Evolutionary conservation across 169 alveolate species (phyloP), one percentile per base, ranked within the genome.

Genomic region (Cryptosporidium bovis): DNA sequence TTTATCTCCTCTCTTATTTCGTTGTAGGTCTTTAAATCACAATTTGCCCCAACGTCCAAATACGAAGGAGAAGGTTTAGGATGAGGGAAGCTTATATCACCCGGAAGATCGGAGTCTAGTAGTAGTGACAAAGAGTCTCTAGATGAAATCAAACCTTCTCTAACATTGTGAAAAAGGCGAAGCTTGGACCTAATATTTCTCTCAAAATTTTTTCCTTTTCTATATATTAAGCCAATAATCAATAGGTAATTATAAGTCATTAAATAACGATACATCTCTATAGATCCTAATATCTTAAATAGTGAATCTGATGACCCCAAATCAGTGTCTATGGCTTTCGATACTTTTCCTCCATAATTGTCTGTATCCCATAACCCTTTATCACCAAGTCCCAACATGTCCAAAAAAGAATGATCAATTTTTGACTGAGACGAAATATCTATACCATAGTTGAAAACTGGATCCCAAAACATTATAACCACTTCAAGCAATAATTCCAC

Each of bases 301-400:
- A 77, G 0, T 7, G 69, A 44, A 16, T 58, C 64, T 7, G 40
- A 64, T 1, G 24, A n/a, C 20, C 36, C 55, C 31, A 31, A 20
- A 12, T 44, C 87, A 15, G 62, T 20, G 34, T 77, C 87, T 15
- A 24, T 44, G n/a, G 71, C 71, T 13, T 44, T 34, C 2, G 34
- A 8, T 10, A 77, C 50, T n/a, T 60, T 77, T 24, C 87, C 87
- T 10, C 87, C 87, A 3, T 18, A 77, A 29, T 1, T 60, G 15
- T 68, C 36, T 62, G 55, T 60, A 18, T 36, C 66, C 77, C 87
- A 77, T 12, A 77, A 18, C 1, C 51, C 33, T 31, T 60, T 62
- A 44, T 77, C 65, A n/a, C 87, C 87, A 36, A 77, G 48, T 4
- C 87, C 87, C 27, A 77, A 40, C 87, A 77, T 77, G 40, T 77